Evolutionary conservation across 805 yeast genomes (phyloP).

Genomic region (Suhomyces sp.): DNA sequence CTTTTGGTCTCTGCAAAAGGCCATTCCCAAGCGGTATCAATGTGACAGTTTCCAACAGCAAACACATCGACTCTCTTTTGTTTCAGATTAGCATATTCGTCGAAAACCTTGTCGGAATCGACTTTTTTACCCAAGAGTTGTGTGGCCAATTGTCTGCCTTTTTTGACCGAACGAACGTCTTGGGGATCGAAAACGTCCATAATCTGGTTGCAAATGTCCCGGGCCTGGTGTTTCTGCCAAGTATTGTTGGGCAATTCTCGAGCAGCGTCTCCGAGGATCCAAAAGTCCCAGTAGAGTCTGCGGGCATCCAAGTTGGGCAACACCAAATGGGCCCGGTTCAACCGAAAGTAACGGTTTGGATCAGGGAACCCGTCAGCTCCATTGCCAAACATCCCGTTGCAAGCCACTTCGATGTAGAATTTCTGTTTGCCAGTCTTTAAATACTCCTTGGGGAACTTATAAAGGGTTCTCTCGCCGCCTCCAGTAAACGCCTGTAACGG

Average conservation of each 20-base stretch:
- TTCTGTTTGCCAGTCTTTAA: constrained; percentile 49
- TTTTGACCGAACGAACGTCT: constrained; percentile 53
- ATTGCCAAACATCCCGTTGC: constrained; percentile 90
- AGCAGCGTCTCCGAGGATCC: constrained; percentile 89
- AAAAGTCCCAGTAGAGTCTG: constrained; percentile 73
- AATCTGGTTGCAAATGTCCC: constrained; percentile 73
- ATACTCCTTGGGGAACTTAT: constrained; percentile 52
- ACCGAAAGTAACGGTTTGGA: constrained; percentile 65
- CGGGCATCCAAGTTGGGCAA: constrained; percentile 81
- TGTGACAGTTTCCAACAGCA: constrained; percentile 93
- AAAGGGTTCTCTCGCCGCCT: constrained; percentile 76
- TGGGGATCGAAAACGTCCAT: constrained; percentile 79
- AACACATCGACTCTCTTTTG: constrained; percentile 54
- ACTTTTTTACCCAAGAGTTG: constrained; percentile 62
- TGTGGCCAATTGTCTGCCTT: constrained; percentile 66
- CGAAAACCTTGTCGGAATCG: constrained; percentile 63
- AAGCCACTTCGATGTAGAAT: constrained; percentile 84
- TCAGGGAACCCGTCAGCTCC: constrained; percentile 68
- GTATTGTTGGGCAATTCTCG: constrained; percentile 72
- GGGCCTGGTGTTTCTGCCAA: constrained; percentile 83
- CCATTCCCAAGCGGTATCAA: constrained; percentile 99
- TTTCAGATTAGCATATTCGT: constrained; percentile 25
- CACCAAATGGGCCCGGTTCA: constrained; percentile 71
- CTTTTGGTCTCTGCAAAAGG: constrained; percentile 97
- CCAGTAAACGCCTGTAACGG: constrained; percentile 86